These are phyloP conservation scores for Boletus pseudo-olivaceus DNA, from an alignment of 768 basidiomycete genomes.

Conservation along the genomic window DNA sequence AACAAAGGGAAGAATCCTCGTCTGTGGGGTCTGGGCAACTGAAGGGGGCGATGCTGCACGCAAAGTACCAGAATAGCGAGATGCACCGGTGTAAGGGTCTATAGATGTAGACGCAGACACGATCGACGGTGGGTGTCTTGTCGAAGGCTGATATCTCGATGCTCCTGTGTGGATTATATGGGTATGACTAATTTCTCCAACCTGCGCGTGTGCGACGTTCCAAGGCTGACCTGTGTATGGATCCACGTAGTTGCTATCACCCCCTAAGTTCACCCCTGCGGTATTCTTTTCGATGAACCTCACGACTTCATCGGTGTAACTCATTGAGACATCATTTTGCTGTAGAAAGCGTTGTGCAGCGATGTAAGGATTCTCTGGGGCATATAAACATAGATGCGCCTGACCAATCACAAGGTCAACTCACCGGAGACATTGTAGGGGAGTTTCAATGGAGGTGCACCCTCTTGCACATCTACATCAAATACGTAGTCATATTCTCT, in stretches of 20 bases:
- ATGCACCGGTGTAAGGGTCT: conserved; percentile 74
- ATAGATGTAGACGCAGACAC: conserved; percentile 39
- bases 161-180: conserved; percentile 40
- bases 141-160: conserved; percentile 56
- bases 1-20: conserved; percentile 54
- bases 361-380: conserved; percentile 80
- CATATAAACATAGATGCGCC: neutral
- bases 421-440: conserved; percentile 87
- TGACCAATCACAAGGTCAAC: conserved; percentile 14
- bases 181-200: neutral
- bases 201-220: neutral
- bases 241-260: conserved; percentile 65
- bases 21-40: conserved; percentile 27
- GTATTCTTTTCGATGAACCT: conserved; percentile 94
- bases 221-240: conserved; percentile 75
- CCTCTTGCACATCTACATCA: conserved; percentile 94
- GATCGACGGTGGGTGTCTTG: conserved; percentile 30
- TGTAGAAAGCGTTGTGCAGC: conserved; percentile 89
- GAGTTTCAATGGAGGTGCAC: conserved; percentile 86
- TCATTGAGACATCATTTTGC: conserved; percentile 75
- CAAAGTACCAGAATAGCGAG: conserved; percentile 51
- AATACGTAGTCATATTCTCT: conserved; percentile 99
- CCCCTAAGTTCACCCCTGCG: conserved; percentile 66
- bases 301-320: conserved; percentile 87
- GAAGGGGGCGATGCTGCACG: conserved; percentile 33